Base-by-base conservation (phyloP, 2,329 filamentous ascomycete species). In the Neofusicoccum kwambonambiense region DNA sequence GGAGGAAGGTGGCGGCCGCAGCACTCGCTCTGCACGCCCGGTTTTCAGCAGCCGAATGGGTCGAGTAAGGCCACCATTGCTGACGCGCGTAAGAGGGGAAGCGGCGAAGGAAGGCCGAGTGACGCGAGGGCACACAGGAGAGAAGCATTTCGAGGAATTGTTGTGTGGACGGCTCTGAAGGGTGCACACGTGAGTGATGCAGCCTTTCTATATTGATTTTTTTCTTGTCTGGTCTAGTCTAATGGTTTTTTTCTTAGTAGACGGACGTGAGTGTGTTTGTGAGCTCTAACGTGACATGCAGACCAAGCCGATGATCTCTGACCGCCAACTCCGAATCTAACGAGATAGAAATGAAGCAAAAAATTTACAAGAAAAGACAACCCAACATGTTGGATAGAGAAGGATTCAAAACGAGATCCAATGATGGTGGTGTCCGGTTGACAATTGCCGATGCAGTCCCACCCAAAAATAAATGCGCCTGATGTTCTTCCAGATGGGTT, bases 361-460 rank as follows among this genome's bases (percentile, higher is more conserved):
- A 34, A 11, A 37, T 45, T 15, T 45, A 47, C 42, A 45, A 35
- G n/a, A 47, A 19, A 19, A 56, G 12, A 44, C 9, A 13, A 27
- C 31, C 52, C 52, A 56, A 56, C 15, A 34, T 3, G 19, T 44
- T 31, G 50, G 15, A 19, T 11, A 15, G 9, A 52, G 12, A 11
- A 17, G 15, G 17, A 31, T 17, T 11, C 31, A 44, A 58, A 44
- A 47, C 17, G 45, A 58, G 41, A 37, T 44, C 22, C 15, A 19
- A 58, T 19, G 34, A 44, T 44, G 22, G 47, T 31, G 27, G 47
- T 31, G 27, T 39, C 37, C 37, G 41, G 27, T 58, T 22, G n/a
- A 9, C 41, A 45, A 35, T 47, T 47, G 54, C 31, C 42, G 54
- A 58, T 58, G 56, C 56, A 58, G 56, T 35, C 37, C 41, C 41